Evolutionary conservation across 2,329 filamentous ascomycete genomes (phyloP).

Genomic region (Colletotrichum kahawae): DNA sequence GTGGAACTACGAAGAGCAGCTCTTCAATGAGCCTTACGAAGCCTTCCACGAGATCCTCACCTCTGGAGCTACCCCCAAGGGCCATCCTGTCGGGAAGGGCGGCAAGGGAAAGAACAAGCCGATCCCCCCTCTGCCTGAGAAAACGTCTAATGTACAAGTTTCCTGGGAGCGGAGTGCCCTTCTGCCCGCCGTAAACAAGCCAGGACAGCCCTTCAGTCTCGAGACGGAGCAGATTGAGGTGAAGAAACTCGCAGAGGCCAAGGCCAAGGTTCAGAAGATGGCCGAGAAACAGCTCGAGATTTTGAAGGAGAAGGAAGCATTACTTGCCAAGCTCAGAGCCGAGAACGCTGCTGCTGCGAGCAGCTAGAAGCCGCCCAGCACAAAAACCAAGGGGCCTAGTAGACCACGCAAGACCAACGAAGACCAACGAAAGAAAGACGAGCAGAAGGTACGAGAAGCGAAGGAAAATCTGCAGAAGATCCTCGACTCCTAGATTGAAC

Average conservation of each 20-base stretch:
- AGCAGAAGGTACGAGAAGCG: neutral
- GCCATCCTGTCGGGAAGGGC: conserved; percentile 44
- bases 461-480: neutral
- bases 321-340: conserved; percentile 64
- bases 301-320: conserved; percentile 69
- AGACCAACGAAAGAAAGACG: neutral
- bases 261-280: conserved; percentile 67
- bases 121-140: conserved; percentile 29
- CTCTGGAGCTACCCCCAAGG: conserved; percentile 64
- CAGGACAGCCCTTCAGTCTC: conserved; percentile 74
- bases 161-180: conserved; percentile 72
- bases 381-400: neutral
- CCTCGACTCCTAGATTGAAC: neutral
- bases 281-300: conserved; percentile 62
- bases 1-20: conserved; percentile 90
- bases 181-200: conserved; percentile 71
- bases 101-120: conserved; percentile 63
- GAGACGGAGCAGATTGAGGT: conserved; percentile 71
- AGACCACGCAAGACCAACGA: neutral
- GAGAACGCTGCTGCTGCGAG: conserved; percentile 52
- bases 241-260: conserved; percentile 66
- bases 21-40: conserved; percentile 97
- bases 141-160: conserved; percentile 32
- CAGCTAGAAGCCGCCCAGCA: conserved; percentile 10
- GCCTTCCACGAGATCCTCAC: conserved; percentile 89